Evolutionary conservation across 1,284 basidiomycete species (phyloP).

Genomic region (Erythrobasidium hasegawianum): DNA sequence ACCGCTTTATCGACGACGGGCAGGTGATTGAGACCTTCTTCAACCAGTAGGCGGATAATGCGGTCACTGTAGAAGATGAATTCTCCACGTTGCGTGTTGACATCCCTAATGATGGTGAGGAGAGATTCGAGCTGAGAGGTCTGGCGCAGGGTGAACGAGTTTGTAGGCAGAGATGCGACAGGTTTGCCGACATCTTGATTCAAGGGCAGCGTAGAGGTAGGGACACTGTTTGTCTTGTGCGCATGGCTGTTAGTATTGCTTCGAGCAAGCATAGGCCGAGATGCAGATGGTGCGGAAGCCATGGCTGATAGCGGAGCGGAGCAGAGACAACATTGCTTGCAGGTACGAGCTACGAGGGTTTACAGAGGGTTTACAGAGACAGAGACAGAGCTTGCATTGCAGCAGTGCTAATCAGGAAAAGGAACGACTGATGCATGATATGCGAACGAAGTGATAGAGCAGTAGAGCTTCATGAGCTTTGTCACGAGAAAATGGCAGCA

Average conservation of each 20-base stretch:
- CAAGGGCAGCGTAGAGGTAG: conserved; percentile 19
- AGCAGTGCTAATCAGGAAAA: too few species aligned
- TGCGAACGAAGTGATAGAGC: too few species aligned
- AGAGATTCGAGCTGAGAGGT: conserved; percentile 91
- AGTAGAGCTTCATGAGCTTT: too few species aligned
- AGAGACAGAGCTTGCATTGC: too few species aligned
- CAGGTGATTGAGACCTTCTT: conserved; percentile 82
- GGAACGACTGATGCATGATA: too few species aligned
- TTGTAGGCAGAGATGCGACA: conserved; percentile 58
- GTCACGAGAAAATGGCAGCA: too few species aligned
- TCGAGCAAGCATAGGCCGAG: not conserved
- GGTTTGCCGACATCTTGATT: conserved; percentile 7
- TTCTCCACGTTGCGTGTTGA: conserved; percentile 64
- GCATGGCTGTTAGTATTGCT: not conserved
- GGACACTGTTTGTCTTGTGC: conserved; percentile 34
- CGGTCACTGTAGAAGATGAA: conserved; percentile 88
- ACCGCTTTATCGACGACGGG: conserved; percentile 74
- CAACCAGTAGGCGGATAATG: conserved; percentile 55
- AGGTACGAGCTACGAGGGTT: too few species aligned
- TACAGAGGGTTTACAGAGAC: too few species aligned
- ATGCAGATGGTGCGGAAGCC: too few species aligned
- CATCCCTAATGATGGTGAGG: conserved; percentile 77
- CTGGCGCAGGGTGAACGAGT: conserved; percentile 76
- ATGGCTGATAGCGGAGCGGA: too few species aligned
- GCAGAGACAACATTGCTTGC: too few species aligned